Conservation (phyloP, 192 early-diverging fungal genomes). For the Haplosporangium gracile region DNA sequence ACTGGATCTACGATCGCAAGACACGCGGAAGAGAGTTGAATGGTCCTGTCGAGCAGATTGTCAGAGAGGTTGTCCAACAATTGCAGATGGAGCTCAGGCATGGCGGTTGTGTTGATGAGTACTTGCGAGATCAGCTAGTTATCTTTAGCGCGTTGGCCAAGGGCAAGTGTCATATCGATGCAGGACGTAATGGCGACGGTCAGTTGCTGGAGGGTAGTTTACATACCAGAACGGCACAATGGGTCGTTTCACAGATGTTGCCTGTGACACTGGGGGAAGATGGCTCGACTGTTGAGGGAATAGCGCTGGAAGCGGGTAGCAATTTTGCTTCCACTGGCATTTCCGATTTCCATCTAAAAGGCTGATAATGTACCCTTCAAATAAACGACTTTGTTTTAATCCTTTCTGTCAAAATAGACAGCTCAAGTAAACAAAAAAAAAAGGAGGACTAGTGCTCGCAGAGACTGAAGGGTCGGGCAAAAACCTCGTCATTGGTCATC, state of each 20-base stretch:
- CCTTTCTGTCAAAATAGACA: no score
- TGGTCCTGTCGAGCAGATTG: background rate
- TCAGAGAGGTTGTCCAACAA: background rate
- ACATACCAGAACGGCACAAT: background rate
- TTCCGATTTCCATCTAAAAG: no score
- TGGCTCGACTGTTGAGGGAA: background rate
- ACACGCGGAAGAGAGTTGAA: background rate
- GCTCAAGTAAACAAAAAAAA: no score
- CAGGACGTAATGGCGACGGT: background rate
- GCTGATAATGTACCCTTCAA: no score
- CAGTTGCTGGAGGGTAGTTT: background rate
- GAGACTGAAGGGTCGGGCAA: slow-evolving; percentile 23
- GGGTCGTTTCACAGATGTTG: background rate
- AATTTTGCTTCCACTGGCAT: background rate
- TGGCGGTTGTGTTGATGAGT: background rate
- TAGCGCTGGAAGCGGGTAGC: background rate
- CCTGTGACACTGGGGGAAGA: background rate
- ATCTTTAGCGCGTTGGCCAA: background rate
- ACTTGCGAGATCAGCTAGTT: background rate
- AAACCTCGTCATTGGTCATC: slow-evolving; percentile 13
- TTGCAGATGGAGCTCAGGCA: background rate
- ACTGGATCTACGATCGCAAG: background rate
- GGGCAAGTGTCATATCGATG: background rate
- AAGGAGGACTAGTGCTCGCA: slow-evolving; percentile 5
- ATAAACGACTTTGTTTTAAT: no score